Conservation (phyloP, 768 basidiomycete genomes). For the Gloeophyllum trabeum region DNA sequence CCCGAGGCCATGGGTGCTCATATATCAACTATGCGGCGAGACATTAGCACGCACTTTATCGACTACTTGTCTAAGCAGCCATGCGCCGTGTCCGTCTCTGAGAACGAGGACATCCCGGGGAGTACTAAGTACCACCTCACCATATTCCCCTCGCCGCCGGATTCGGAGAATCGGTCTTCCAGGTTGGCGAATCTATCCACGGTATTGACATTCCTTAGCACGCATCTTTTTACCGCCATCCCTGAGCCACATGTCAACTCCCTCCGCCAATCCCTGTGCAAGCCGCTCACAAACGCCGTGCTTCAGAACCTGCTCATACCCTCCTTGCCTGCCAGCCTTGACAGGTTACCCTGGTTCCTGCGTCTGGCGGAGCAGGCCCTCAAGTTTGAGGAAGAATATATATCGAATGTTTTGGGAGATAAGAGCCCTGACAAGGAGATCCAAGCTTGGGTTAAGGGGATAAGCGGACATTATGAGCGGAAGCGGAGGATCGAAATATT, state of each 20-base stretch:
- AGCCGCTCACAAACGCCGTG: slow-evolving; percentile 46
- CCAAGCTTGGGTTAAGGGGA: slow-evolving; percentile 55
- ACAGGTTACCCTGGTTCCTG: slow-evolving; percentile 51
- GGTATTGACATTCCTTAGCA: slow-evolving; percentile 52
- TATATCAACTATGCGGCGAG: slow-evolving; percentile 52
- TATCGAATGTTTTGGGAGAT: slow-evolving; percentile 38
- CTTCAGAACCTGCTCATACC: slow-evolving; percentile 59
- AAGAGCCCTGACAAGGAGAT: slow-evolving; percentile 40
- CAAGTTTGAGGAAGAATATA: slow-evolving; percentile 48
- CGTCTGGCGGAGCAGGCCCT: slow-evolving; percentile 44
- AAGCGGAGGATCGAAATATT: slow-evolving; percentile 58
- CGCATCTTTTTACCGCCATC: slow-evolving; percentile 43
- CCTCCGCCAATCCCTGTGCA: slow-evolving; percentile 49
- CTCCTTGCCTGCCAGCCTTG: slow-evolving; percentile 55
- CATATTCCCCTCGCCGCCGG: slow-evolving; percentile 32
- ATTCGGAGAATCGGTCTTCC: slow-evolving; percentile 20
- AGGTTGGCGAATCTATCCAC: slow-evolving; percentile 45
- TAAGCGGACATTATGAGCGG: slow-evolving; percentile 70
- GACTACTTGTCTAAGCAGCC: slow-evolving; percentile 47
- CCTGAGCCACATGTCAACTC: slow-evolving; percentile 30
- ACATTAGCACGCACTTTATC: slow-evolving; percentile 47
- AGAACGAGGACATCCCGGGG: slow-evolving; percentile 20
- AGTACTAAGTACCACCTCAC: slow-evolving; percentile 34
- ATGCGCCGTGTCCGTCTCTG: slow-evolving; percentile 25
- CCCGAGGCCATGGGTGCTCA: slow-evolving; percentile 39